Percentiles rank a stretch among this genome's conserved stretches.
Evolutionary conservation across 768 basidiomycete species (phyloP).

Genomic region (Fibroporia radiculosa): DNA sequence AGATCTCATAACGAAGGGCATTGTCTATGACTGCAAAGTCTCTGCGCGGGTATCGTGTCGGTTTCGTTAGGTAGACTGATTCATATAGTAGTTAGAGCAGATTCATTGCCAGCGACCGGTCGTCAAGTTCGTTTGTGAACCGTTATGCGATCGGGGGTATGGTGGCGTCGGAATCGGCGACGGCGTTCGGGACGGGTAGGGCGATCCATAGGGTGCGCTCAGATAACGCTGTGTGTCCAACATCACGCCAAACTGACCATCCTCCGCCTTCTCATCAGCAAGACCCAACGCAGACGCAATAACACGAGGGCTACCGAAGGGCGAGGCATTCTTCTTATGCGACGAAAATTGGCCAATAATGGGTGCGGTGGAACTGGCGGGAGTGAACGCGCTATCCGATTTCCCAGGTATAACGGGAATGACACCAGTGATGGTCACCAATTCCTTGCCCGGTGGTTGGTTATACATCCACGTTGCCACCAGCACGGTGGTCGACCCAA

Average conservation of each 20-base stretch:
- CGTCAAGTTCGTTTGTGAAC: slow-evolving; percentile 11
- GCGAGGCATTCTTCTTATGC: slow-evolving; percentile 34
- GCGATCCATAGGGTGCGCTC: slow-evolving; percentile 42
- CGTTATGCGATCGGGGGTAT: slow-evolving; percentile 13
- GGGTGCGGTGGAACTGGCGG: slow-evolving; percentile 42
- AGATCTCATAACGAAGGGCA: slow-evolving; percentile 9
- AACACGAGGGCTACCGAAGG: slow-evolving; percentile 42
- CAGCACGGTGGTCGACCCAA: slow-evolving; percentile 82
- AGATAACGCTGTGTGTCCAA: slow-evolving; percentile 38
- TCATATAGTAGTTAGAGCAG: slow-evolving; percentile 11
- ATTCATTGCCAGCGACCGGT: slow-evolving; percentile 11
- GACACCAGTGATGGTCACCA: slow-evolving; percentile 25
- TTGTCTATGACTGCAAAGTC: slow-evolving; percentile 11
- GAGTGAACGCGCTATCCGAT: slow-evolving; percentile 30
- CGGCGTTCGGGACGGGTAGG: slow-evolving; percentile 40
- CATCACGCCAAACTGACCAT: slow-evolving; percentile 32
- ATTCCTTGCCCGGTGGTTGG: slow-evolving; percentile 45
- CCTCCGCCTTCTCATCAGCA: slow-evolving; percentile 14
- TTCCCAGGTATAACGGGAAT: slow-evolving; percentile 30
- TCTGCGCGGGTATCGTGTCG: slow-evolving; percentile 14
- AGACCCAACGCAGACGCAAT: slow-evolving; percentile 41
- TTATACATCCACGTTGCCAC: slow-evolving; percentile 95
- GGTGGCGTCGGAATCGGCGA: slow-evolving; percentile 29
- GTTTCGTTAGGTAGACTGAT: slow-evolving; percentile 10
- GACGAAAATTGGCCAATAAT: slow-evolving; percentile 51